Percentiles rank a stretch among this genome's conserved stretches.
Evolutionary conservation across 2,329 filamentous ascomycete genomes (phyloP).

Genomic region (Teratosphaeriaceae sp.): DNA sequence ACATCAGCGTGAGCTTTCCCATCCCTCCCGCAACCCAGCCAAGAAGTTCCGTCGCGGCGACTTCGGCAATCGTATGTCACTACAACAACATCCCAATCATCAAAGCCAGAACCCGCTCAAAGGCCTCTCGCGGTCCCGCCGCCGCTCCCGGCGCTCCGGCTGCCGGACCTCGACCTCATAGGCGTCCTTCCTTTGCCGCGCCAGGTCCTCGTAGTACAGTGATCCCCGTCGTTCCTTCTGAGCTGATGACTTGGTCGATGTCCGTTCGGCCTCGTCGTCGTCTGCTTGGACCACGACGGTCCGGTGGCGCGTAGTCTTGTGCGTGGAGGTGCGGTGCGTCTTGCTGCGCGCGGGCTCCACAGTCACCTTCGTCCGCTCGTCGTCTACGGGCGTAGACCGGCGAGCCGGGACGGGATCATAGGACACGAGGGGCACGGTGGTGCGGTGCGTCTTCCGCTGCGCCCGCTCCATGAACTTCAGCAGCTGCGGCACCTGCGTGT

Average conservation of each 20-base stretch:
- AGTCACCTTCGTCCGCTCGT: conserved; percentile 7
- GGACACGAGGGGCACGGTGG: conserved; percentile 35
- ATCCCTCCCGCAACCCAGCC: too few species aligned
- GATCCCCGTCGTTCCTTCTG: conserved; percentile 31
- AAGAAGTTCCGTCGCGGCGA: too few species aligned
- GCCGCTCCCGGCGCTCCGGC: conserved; percentile 17
- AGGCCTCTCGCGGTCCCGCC: conserved; percentile 5
- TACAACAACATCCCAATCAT: too few species aligned
- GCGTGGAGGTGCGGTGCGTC: conserved; percentile 4
- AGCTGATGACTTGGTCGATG: conserved; percentile 20
- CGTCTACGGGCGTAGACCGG: conserved; percentile 22
- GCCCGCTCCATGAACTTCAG: conserved; percentile 37
- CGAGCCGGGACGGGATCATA: conserved; percentile 39
- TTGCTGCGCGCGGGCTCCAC: conserved; percentile 12
- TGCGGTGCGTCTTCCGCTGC: conserved; percentile 26
- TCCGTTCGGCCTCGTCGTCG: too few species aligned
- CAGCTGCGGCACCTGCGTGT: conserved; percentile 34
- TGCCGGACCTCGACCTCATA: conserved; percentile 38
- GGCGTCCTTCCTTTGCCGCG: conserved; percentile 27
- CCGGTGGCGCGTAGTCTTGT: conserved; percentile 10
- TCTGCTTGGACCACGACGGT: conserved; percentile 13
- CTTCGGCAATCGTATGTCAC: too few species aligned
- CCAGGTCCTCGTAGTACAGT: conserved; percentile 35
- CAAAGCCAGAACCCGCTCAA: conserved; percentile 5
- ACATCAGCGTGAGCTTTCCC: too few species aligned